A percentile compares a stretch with the other conserved stretches of the same genome.
Conservation (phyloP, 202 grass and related monocot genomes). For the Cymbopogon flexuosus region DNA sequence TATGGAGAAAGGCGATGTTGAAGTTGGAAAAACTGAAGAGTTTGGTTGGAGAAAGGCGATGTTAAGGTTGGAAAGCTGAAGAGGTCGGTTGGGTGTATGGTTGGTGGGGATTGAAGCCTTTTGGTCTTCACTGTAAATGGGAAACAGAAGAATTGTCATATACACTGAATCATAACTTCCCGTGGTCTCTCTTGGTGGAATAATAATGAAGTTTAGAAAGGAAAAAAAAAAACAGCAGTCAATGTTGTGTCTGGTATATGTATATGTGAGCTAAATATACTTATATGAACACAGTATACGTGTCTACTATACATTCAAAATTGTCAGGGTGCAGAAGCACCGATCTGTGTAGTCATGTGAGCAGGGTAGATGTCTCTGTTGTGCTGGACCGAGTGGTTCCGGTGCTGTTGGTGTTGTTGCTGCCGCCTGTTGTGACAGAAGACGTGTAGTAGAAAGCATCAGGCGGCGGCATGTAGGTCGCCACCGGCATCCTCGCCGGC, state of each 20-base stretch:
- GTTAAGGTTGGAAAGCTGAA: no score
- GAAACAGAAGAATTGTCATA: neutral
- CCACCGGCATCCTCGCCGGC: no score
- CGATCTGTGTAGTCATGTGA: neutral
- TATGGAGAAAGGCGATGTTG: no score
- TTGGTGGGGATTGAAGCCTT: neutral
- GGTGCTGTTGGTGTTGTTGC: neutral
- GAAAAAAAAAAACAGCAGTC: no score
- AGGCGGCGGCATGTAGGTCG: no score
- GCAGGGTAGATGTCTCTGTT: neutral
- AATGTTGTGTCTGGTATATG: neutral
- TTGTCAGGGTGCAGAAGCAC: neutral
- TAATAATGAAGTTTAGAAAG: neutral
- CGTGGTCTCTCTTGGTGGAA: neutral
- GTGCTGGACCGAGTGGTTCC: neutral
- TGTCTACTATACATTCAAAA: neutral
- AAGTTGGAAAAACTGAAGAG: no score
- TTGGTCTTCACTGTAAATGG: slow-evolving; percentile 18
- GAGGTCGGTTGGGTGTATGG: no score
- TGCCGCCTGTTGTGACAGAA: no score
- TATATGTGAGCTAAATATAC: neutral
- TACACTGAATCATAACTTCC: neutral
- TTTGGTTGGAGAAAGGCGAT: no score
- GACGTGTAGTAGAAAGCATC: no score
- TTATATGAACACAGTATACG: neutral